phyloP scores from a whole-genome alignment of 805 yeast genomes.

The Groenewaldozyma tartarivorans region DNA sequence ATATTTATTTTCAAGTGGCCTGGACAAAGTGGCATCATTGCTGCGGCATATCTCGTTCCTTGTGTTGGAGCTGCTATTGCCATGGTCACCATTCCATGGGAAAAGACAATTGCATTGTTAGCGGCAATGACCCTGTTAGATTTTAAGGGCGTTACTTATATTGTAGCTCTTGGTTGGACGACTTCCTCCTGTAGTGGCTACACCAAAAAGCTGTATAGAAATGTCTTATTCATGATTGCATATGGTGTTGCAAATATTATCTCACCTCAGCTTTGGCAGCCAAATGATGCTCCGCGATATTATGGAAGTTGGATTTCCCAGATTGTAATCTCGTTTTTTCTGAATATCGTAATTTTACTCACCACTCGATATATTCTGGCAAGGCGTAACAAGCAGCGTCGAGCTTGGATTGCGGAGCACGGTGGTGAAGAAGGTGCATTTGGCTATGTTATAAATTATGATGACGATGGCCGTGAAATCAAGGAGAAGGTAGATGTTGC shows the following conservation, averaged over 20 bases:
- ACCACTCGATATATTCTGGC: conserved; percentile 37
- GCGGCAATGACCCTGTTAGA: conserved; percentile 34
- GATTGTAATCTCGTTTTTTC: conserved; percentile 31
- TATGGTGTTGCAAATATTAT: conserved; percentile 43
- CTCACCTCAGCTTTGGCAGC: conserved; percentile 44
- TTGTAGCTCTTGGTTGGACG: conserved; percentile 26
- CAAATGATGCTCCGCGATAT: conserved; percentile 36
- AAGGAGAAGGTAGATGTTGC: conserved; percentile 30
- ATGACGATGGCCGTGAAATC: conserved; percentile 12
- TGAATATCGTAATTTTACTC: conserved; percentile 35
- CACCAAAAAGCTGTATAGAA: conserved; percentile 41
- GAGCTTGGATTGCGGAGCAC: conserved; percentile 1
- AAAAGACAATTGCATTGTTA: conserved; percentile 31
- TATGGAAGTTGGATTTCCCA: conserved; percentile 37
- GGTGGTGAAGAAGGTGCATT: neutral
- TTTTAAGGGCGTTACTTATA: conserved; percentile 23
- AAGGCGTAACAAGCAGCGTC: conserved; percentile 24
- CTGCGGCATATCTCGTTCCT: conserved; percentile 24
- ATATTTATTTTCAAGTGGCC: conserved; percentile 6
- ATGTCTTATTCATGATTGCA: conserved; percentile 35
- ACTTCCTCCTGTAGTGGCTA: conserved; percentile 43
- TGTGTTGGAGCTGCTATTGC: conserved; percentile 34
- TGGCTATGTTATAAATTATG: conserved; percentile 3
- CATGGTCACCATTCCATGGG: conserved; percentile 32
- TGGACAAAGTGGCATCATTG: conserved; percentile 12